A percentile compares a stretch with the other conserved stretches of the same genome.
Conservation (phyloP, 495 filamentous ascomycete species). For the Articulospora tetracladia region DNA sequence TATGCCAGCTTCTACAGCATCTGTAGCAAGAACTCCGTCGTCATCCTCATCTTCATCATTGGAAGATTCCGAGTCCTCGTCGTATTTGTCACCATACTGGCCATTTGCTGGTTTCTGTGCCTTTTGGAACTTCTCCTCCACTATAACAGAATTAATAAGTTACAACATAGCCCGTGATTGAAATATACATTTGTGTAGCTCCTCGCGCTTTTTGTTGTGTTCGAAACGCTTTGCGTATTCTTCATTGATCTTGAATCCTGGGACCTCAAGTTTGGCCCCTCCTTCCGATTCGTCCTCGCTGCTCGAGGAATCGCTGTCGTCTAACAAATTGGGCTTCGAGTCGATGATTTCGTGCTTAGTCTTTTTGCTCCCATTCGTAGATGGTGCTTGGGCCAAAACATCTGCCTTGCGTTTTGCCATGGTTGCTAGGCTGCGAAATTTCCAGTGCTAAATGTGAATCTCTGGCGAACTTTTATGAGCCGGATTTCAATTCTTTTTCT, state of each 20-base stretch:
- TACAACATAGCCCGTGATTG: neutral
- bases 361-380: slow-evolving; percentile 21
- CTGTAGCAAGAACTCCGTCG: slow-evolving; percentile 75
- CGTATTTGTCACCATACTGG: slow-evolving; percentile 40
- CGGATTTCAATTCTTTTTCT: neutral
- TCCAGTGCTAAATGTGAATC: neutral
- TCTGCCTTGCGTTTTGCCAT: slow-evolving; percentile 29
- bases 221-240: slow-evolving; percentile 89
- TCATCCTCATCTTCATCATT: slow-evolving; percentile 85
- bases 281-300: slow-evolving; percentile 55
- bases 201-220: slow-evolving; percentile 94
- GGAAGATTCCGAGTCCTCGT: slow-evolving; percentile 50
- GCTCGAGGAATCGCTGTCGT: slow-evolving; percentile 32
- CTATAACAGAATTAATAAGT: slow-evolving; percentile 35
- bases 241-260: slow-evolving; percentile 77
- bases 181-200: slow-evolving; percentile 70
- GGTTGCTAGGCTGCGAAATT: slow-evolving; percentile 1
- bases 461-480: neutral
- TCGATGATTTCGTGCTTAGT: slow-evolving; percentile 13
- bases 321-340: slow-evolving; percentile 21
- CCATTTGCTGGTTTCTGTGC: slow-evolving; percentile 26
- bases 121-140: slow-evolving; percentile 77
- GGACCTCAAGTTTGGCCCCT: slow-evolving; percentile 43
- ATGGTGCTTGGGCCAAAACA: slow-evolving; percentile 1
- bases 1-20: slow-evolving; percentile 81